These are phyloP conservation scores for Saccharum officinarum DNA, from an alignment of 176 grass and related monocot species.

Conservation along the genomic window DNA sequence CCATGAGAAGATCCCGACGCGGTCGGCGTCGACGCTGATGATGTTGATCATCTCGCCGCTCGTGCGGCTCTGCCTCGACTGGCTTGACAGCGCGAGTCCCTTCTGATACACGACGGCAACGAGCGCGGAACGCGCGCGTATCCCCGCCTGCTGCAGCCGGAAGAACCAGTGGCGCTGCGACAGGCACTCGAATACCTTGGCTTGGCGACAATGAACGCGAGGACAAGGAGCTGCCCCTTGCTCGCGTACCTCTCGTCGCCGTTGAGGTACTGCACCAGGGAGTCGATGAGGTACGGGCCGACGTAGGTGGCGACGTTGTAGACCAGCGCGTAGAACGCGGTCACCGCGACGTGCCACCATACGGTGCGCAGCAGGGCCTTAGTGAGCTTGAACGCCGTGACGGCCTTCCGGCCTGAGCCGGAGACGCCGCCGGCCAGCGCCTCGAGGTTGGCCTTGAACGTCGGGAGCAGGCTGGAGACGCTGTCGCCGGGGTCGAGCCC, in stretches of 20 bases:
- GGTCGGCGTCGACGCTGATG: constrained; percentile 69
- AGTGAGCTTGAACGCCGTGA: constrained; percentile 68
- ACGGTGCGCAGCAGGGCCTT: constrained; percentile 65
- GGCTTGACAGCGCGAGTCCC: constrained; percentile 63
- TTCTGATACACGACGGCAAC: constrained; percentile 74
- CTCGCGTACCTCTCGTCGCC: constrained; percentile 47
- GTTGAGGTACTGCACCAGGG: constrained; percentile 86
- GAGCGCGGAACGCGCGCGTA: constrained; percentile 52
- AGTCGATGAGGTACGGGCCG: constrained; percentile 81
- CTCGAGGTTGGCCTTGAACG: constrained; percentile 65
- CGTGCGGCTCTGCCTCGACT: constrained; percentile 61
- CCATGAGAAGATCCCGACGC: constrained; percentile 51
- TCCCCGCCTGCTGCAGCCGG: constrained; percentile 56
- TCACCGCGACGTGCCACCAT: constrained; percentile 60
- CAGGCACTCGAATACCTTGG: constrained; percentile 72
- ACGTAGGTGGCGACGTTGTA: constrained; percentile 71
- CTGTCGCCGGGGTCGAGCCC: constrained; percentile 50
- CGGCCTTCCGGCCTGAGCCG: constrained; percentile 16
- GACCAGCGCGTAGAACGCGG: constrained; percentile 62
- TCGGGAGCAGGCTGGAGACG: constrained; percentile 47
- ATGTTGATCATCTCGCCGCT: constrained; percentile 69
- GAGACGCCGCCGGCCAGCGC: constrained; percentile 1
- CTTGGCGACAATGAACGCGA: constrained; percentile 66
- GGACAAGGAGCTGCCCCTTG: constrained; percentile 58
- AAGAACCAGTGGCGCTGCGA: constrained; percentile 58